Base-by-base conservation (phyloP, 2,329 filamentous ascomycete species). In the Malbranchea zuffiana region DNA sequence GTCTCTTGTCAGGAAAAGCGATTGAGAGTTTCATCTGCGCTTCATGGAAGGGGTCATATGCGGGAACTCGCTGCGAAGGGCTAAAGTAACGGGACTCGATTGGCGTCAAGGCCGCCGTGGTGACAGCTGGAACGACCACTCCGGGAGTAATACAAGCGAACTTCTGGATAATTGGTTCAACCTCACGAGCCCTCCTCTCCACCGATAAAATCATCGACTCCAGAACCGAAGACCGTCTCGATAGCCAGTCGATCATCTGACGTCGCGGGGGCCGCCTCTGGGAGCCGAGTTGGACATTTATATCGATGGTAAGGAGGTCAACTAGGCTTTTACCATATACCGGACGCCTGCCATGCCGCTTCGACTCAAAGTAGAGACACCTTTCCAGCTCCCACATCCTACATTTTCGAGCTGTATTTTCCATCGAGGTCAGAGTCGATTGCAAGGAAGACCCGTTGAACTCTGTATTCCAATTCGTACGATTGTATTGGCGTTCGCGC, bases 61-160 rank as follows among this genome's bases (percentile, higher is more conserved):
- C 67, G 6, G 71, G 54, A 47, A 71, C 66, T 44, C 71, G 69
- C 6, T 72, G 72, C 51, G 55, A 54, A 6, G 49, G 53, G 10
- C 54, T 57, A 34, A 61, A 49, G 23, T 57, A 52, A 15, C 53
- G 66, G 3, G 77, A 74, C 36, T 78, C 62, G 42, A 67, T 68
- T 30, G 78, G 65, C 0, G 81, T 81, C 5, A 90, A 66, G 1
- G 82, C 56, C 16, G 87, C 66, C 18, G 72, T 68, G 12, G 76
- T 74, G 49, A 92, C 68, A 46, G 92, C 85, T 19, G 80, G 74
- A 0, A 86, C 85, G 3, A 93, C 78, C 8, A 85, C 88, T 1
- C 84, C 79, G 2, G 90, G 90, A 0, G 90, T 96, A 21, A 94
- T 78, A 50, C 88, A 98, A 1, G 82, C 84, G 51, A 95, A 98